Evolutionary conservation across 768 basidiomycete genomes (phyloP).

Genomic region (Auricularia sp.): DNA sequence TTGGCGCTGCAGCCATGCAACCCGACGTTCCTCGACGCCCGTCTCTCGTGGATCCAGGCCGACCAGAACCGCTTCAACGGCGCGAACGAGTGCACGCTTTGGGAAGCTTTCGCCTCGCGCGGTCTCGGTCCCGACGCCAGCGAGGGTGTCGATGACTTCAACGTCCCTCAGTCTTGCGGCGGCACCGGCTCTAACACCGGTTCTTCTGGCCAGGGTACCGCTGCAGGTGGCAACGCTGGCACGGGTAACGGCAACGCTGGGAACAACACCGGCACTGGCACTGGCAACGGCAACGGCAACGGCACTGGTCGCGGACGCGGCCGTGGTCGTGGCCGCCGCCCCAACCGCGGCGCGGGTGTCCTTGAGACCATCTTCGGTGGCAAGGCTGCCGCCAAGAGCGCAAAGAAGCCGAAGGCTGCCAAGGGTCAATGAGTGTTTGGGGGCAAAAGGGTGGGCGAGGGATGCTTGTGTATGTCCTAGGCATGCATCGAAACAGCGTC

Average conservation of each 20-base stretch:
- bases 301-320: conserved; percentile 1
- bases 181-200: not conserved
- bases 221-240: conserved; percentile 3
- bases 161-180: conserved; percentile 21
- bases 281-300: conserved; percentile 12
- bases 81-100: conserved; percentile 35
- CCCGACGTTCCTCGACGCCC: conserved; percentile 7
- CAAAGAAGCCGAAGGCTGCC: not conserved
- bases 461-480: not conserved
- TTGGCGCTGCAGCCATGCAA: conserved; percentile 11
- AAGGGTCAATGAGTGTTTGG: not conserved
- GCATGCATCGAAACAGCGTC: not conserved
- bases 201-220: not conserved
- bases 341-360: not conserved
- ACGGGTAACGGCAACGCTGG: conserved; percentile 12
- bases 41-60: conserved; percentile 22
- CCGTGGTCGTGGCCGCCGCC: not conserved
- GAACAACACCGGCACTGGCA: conserved; percentile 1
- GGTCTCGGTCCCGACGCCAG: conserved; percentile 35
- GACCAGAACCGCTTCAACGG: conserved; percentile 39
- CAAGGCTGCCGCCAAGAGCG: not conserved
- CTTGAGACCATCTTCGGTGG: not conserved
- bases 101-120: conserved; percentile 37
- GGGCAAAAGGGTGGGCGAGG: no score
- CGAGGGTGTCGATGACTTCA: conserved; percentile 23